These are phyloP conservation scores for Fonsecaea multimorphosa DNA, from an alignment of 2,329 filamentous ascomycete species.

Conservation along the genomic window DNA sequence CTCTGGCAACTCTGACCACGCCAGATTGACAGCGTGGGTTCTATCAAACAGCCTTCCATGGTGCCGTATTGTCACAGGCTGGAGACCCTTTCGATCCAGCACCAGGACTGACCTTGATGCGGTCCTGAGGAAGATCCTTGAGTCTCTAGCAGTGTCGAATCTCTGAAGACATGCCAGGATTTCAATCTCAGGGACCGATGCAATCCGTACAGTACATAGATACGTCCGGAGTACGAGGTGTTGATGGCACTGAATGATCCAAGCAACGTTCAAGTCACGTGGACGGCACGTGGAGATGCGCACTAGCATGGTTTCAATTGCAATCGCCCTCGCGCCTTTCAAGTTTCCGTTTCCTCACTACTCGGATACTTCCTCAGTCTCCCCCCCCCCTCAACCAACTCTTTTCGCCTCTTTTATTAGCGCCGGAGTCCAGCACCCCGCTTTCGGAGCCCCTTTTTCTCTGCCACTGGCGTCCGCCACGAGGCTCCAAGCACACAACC, in stretches of 20 bases:
- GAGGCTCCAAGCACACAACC: neutral
- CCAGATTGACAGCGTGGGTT: neutral
- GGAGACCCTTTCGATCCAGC: no score
- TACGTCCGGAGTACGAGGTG: no score
- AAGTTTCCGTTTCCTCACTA: neutral
- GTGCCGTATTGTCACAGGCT: no score
- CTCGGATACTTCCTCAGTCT: no score
- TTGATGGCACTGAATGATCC: no score
- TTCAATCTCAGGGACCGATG: neutral
- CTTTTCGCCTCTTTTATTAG: neutral
- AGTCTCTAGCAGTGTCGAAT: neutral
- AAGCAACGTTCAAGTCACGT: no score
- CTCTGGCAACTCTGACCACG: neutral
- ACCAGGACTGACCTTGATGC: neutral
- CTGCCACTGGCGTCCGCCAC: slow-evolving; percentile 5
- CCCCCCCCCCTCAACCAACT: neutral
- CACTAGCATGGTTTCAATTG: no score
- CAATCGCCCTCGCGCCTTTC: neutral
- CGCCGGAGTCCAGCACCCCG: slow-evolving; percentile 13
- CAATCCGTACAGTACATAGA: neutral
- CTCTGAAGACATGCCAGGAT: neutral
- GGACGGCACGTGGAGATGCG: neutral
- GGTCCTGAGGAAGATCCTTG: neutral
- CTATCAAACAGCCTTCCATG: neutral
- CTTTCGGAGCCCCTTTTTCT: slow-evolving; percentile 15